phyloP scores from a whole-genome alignment of 106 monocot species.

The Apostasia shenzhenica region DNA sequence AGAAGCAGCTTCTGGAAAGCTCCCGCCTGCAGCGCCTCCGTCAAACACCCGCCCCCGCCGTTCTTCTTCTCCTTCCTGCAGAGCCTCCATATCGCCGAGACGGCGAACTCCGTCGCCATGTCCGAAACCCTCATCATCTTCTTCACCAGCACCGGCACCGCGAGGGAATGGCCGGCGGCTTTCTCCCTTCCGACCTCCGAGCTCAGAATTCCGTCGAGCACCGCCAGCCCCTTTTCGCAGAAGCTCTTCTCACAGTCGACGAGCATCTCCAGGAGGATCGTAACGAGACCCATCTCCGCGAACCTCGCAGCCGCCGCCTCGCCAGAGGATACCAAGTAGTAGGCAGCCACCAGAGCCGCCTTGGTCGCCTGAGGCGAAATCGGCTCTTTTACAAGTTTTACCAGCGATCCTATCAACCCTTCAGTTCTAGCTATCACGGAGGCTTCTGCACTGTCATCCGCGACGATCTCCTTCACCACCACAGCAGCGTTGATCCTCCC shows the following conservation, averaged over 20 bases:
- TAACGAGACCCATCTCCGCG: conserved; percentile 28
- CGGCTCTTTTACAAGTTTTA: conserved; percentile 27
- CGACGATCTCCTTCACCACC: conserved; percentile 23
- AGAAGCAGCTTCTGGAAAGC: conserved; percentile 52
- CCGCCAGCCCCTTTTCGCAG: conserved; percentile 49
- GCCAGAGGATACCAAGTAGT: conserved; percentile 12
- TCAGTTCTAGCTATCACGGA: conserved; percentile 4
- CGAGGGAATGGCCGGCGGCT: conserved; percentile 33
- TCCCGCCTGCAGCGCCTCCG: conserved; percentile 19
- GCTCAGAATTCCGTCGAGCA: conserved; percentile 41
- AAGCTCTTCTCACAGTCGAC: conserved; percentile 56
- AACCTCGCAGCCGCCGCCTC: conserved; percentile 15
- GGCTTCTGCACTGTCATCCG: background rate
- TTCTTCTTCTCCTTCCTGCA: conserved; percentile 2
- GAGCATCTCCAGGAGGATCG: conserved; percentile 40
- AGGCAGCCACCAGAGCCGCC: conserved; percentile 23
- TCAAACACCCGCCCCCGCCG: conserved; percentile 3
- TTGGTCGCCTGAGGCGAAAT: conserved; percentile 39
- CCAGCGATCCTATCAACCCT: conserved; percentile 19
- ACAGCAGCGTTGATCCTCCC: conserved; percentile 25
- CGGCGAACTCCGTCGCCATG: conserved; percentile 8
- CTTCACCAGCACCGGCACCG: conserved; percentile 43
- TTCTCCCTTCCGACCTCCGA: conserved; percentile 28
- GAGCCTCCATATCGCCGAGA: conserved; percentile 12
- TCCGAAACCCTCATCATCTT: conserved; percentile 7